Evolutionary conservation across 2,329 filamentous ascomycete species (phyloP), one percentile per base, ranked within the genome.

Genomic region (Scedosporium dehoogii): DNA sequence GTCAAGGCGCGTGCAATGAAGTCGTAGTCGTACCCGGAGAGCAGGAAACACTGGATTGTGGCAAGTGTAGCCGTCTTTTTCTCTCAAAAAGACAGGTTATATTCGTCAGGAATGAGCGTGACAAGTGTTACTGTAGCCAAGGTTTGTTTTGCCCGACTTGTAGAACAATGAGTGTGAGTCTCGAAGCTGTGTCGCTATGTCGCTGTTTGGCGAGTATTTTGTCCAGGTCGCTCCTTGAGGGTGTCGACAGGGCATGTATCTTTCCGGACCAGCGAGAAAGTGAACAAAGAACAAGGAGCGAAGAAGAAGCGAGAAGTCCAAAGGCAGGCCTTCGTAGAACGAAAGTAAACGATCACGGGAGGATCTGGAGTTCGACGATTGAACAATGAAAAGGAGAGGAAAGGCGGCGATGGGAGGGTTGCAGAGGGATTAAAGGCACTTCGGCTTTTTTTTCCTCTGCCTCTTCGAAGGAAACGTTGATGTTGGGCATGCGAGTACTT

Each of bases 331-430:
- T 48, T 55, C 51, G 12, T 16, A 29, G 21, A 59, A 23, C 23
- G 55, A 51, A 41, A n/a, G 61, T 18, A 53, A 59, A 4, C 7
- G 61, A 33, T 58, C 63, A 60, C 46, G 58, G 64, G 61, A 65
- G 63, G 69, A 67, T 62, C 64, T 72, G 70, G 67, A 69, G 61
- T 38, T 70, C 70, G 70, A 72, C 67, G 69, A 66, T 66, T 64
- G 65, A 60, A 63, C 60, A 65, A 65, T 61, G 65, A 64, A 66
- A 64, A 61, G 62, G 62, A 65, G 62, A 63, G 62, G 67, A 67
- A 60, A 66, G 69, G 63, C 21, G 65, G 60, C 51, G 59, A 65
- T 65, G 66, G 65, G 65, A 64, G 60, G 60, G 55, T 66, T 67
- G 66, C 69, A 69, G 42, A 57, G 68, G 70, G 70, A 65, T 64